A percentile compares a stretch with the other conserved stretches of the same genome.
phyloP scores from a whole-genome alignment of 2,329 filamentous ascomycete species.

The Alternaria gansuensis region DNA sequence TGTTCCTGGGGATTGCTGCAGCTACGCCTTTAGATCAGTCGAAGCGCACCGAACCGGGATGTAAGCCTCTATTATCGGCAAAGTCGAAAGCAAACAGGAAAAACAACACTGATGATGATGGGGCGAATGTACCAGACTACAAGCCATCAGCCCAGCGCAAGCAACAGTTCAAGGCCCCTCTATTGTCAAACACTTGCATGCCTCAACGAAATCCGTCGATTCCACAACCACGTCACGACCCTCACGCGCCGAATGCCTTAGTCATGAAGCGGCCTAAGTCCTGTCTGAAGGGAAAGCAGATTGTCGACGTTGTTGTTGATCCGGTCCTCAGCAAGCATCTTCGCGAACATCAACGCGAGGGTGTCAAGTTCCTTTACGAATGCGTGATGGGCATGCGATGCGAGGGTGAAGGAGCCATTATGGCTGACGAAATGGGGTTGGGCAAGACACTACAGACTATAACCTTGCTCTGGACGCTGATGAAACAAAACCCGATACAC shows the following conservation, averaged over 20 bases:
- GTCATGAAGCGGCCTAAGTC: constrained; percentile 70
- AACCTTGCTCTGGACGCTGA: constrained; percentile 73
- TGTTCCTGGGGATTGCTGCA: constrained; percentile 52
- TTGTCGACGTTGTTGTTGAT: constrained; percentile 78
- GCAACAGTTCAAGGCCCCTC: constrained; percentile 68
- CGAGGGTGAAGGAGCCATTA: constrained; percentile 72
- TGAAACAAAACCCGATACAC: constrained; percentile 75
- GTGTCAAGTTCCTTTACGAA: constrained; percentile 76
- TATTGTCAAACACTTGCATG: constrained; percentile 63
- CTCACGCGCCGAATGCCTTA: constrained; percentile 65
- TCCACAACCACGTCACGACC: constrained; percentile 72
- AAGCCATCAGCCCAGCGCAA: constrained; percentile 53
- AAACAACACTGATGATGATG: constrained; percentile 27
- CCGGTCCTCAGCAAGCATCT: constrained; percentile 70
- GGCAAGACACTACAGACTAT: constrained; percentile 80
- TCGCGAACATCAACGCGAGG: constrained; percentile 73
- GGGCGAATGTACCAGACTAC: constrained; percentile 51
- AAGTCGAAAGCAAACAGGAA: constrained; percentile 31
- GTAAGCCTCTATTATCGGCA: constrained; percentile 24
- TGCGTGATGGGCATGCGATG: constrained; percentile 77
- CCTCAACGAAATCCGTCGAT: constrained; percentile 57
- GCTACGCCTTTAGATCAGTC: constrained; percentile 30
- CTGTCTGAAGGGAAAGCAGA: constrained; percentile 67
- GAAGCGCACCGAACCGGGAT: constrained; percentile 27
- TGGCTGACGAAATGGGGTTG: constrained; percentile 79